Evolutionary conservation across 805 yeast species (phyloP).

Genomic region (Candida maris): DNA sequence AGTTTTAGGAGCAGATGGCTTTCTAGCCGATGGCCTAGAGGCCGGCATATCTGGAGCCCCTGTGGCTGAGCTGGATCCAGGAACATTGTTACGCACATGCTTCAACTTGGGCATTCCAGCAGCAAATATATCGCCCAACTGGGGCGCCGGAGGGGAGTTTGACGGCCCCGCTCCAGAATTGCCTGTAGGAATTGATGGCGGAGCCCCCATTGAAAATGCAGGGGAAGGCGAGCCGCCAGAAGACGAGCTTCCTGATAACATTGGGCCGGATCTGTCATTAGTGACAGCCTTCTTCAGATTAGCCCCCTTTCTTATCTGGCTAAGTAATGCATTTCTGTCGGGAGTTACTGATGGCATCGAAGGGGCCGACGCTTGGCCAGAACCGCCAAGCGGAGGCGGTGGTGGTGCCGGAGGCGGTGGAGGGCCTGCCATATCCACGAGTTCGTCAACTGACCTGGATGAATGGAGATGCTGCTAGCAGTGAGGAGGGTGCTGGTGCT

Average conservation of each 20-base stretch:
- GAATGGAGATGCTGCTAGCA: no score
- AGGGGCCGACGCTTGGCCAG: slow-evolving; percentile 14
- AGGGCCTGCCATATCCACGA: slow-evolving; percentile 39
- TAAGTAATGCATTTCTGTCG: slow-evolving; percentile 58
- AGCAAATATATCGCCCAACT: slow-evolving; percentile 66
- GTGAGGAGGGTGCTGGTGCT: no score
- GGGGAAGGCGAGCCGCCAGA: slow-evolving; percentile 13
- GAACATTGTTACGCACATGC: slow-evolving; percentile 34
- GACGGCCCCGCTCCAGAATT: slow-evolving; percentile 24
- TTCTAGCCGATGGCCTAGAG: slow-evolving; percentile 9
- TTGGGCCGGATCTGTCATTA: slow-evolving; percentile 63
- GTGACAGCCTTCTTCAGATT: slow-evolving; percentile 60
- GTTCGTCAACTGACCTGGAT: no score
- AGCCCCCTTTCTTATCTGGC: slow-evolving; percentile 76
- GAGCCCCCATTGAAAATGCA: slow-evolving; percentile 17
- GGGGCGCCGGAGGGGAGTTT: slow-evolving; percentile 39
- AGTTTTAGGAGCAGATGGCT: slow-evolving; percentile 1
- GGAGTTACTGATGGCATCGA: slow-evolving; percentile 28
- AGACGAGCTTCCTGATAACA: slow-evolving; percentile 36
- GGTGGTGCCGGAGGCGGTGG: slow-evolving; percentile 55
- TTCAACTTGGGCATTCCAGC: slow-evolving; percentile 77
- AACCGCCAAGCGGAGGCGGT: slow-evolving; percentile 32
- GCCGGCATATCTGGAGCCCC: slow-evolving; percentile 12
- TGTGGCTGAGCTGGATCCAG: slow-evolving; percentile 16
- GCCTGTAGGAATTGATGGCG: slow-evolving; percentile 26